Percentiles rank a stretch among this genome's conserved stretches.
Conservation (phyloP, 306 rosid genomes). For the Cicer cuneatum region DNA sequence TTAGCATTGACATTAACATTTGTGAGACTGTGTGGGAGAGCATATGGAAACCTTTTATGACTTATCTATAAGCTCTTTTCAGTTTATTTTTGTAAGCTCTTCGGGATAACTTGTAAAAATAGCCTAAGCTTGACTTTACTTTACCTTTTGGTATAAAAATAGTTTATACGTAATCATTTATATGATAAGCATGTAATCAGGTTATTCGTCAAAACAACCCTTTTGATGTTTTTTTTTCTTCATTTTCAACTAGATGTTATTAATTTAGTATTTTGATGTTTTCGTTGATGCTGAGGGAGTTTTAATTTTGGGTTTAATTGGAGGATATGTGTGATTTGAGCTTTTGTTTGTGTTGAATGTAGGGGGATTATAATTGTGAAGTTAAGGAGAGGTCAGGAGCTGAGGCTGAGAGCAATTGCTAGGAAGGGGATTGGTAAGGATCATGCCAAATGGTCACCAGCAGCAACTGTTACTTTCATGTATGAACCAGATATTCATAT, state of each 20-base stretch:
- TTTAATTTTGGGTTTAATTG: slow-evolving; percentile 22
- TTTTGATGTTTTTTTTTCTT: background rate
- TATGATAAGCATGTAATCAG: too few relatives aligned
- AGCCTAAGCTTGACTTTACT: too few relatives aligned
- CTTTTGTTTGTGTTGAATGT: slow-evolving; percentile 29
- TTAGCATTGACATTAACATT: too few relatives aligned
- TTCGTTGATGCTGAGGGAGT: background rate
- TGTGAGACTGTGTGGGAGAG: too few relatives aligned
- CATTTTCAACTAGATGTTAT: background rate
- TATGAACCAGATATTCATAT: slow-evolving; percentile 87
- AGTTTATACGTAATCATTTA: too few relatives aligned
- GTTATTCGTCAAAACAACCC: too few relatives aligned
- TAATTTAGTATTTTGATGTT: background rate
- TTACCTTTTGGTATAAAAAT: too few relatives aligned
- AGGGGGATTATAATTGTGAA: slow-evolving; percentile 97
- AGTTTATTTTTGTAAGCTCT: too few relatives aligned
- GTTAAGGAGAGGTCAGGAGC: slow-evolving; percentile 86
- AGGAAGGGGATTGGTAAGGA: slow-evolving; percentile 98
- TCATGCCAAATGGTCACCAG: slow-evolving; percentile 99
- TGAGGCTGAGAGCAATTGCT: slow-evolving; percentile 94
- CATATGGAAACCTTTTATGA: too few relatives aligned
- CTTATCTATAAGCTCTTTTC: too few relatives aligned
- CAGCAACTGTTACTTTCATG: slow-evolving; percentile 97
- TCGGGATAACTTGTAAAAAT: too few relatives aligned
- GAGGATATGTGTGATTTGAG: slow-evolving; percentile 24